Percentiles rank a stretch among this genome's conserved stretches.
phyloP scores from a whole-genome alignment of 2,329 filamentous ascomycete species.

The Ilyonectria destructans region DNA sequence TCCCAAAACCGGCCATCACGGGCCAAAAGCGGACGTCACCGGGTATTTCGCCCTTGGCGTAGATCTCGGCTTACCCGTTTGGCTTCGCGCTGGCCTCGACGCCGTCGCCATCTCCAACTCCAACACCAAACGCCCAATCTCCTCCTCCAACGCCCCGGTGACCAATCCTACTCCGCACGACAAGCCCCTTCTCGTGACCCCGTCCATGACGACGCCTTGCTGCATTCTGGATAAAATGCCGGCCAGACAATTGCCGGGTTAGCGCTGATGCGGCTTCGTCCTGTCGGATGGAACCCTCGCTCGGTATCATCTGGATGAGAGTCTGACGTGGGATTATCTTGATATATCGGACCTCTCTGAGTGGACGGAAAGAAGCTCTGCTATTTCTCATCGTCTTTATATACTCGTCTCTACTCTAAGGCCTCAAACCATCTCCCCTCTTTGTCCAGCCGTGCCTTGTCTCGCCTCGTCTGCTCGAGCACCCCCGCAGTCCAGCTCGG shows the following conservation, averaged over 20 bases:
- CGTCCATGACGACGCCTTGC: constrained; percentile 5
- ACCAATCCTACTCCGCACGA: constrained; percentile 26
- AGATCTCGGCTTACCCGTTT: constrained; percentile 14
- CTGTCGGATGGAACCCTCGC: constrained; percentile 7
- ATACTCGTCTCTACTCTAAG: neutral
- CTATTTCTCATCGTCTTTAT: neutral
- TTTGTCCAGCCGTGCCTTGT: neutral
- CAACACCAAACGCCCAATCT: neutral
- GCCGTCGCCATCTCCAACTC: neutral
- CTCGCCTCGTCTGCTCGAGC: constrained; percentile 11
- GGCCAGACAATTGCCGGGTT: constrained; percentile 3
- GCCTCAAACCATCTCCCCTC: neutral
- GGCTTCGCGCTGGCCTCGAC: neutral
- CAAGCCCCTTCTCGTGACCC: constrained; percentile 14
- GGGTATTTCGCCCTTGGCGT: neutral
- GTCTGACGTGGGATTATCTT: constrained; percentile 28
- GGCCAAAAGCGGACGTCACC: too few relatives aligned
- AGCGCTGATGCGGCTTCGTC: constrained; percentile 18
- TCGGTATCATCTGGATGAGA: constrained; percentile 1
- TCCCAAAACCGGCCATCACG: too few relatives aligned
- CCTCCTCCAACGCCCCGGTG: neutral
- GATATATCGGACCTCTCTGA: neutral
- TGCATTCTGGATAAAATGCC: constrained; percentile 19
- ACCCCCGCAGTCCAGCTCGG: neutral
- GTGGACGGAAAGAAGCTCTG: neutral